Evolutionary conservation across 2,329 filamentous ascomycete species (phyloP).

Genomic region (Calonectria pseudoturangicola): DNA sequence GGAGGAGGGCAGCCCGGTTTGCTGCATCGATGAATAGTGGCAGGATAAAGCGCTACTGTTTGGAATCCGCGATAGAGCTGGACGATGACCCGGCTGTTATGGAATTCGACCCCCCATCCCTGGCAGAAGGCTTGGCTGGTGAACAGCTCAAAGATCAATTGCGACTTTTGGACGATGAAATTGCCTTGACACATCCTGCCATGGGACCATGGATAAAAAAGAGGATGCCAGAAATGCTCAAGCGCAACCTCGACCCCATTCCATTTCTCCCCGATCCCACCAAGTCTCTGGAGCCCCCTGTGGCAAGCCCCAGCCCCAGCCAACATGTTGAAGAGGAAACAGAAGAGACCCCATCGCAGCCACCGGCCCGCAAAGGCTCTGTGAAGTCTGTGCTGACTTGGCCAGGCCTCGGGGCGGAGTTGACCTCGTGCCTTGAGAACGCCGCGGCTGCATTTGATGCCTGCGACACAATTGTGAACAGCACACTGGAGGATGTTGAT

Average conservation of each 20-base stretch:
- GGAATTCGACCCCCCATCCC: conserved; percentile 77
- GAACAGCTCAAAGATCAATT: conserved; percentile 76
- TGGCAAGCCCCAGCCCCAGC: conserved; percentile 41
- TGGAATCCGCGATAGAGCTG: conserved; percentile 80
- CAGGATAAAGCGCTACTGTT: conserved; percentile 76
- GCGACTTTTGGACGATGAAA: conserved; percentile 71
- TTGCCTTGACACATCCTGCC: conserved; percentile 76
- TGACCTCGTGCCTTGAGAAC: conserved; percentile 59
- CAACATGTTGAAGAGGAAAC: conserved; percentile 42
- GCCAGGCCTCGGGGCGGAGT: conserved; percentile 58
- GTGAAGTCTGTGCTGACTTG: conserved; percentile 55
- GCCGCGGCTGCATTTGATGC: conserved; percentile 54
- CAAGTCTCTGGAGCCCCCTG: conserved; percentile 59
- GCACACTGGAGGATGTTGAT: conserved; percentile 51
- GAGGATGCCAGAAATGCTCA: conserved; percentile 70
- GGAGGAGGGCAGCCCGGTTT: conserved; percentile 76
- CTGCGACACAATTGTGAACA: conserved; percentile 56
- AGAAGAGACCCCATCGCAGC: conserved; percentile 47
- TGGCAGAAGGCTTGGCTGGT: conserved; percentile 78
- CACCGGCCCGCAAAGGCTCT: conserved; percentile 38
- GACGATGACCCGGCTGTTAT: conserved; percentile 79
- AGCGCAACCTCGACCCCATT: conserved; percentile 76
- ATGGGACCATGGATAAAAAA: conserved; percentile 75
- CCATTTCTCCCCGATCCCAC: conserved; percentile 76
- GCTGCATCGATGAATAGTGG: conserved; percentile 74